Base-by-base conservation (phyloP, 768 basidiomycete genomes). In the Boletus pseudopeckii region DNA sequence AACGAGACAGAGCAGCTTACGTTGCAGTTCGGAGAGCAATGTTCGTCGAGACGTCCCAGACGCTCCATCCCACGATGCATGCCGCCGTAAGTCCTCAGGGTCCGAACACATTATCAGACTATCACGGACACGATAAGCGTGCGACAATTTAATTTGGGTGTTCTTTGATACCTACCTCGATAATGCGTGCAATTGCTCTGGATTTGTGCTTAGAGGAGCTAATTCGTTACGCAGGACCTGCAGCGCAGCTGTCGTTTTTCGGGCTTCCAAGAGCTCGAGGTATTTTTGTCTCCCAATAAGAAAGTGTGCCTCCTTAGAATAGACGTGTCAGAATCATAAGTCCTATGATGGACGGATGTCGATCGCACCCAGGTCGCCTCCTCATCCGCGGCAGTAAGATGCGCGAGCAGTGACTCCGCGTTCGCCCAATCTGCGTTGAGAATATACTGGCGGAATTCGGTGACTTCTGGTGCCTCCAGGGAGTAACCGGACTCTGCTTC, bases 281-380 rank as follows among this genome's bases (percentile, higher is more conserved):
- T 97, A 99, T 74, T 97, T 95, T 80, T 99, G 97, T 72, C 90
- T 87, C 55, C 85, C 86, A 59, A 99, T 90, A 56, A 95, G 75
- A 71, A 95, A 97, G 56, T 77, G 84, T 20, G 89, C 87, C 63
- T 89, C 85, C 88, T 96, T 56, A 50, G 56, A 61, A 54, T 56
- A 55, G 55, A 56, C 44, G 53, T 37, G 53, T 70, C 55, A 67
- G 63, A 55, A 48, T 41, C 36, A 58, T 51, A 40, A 55, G 28
- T 28, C 43, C 28, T 43, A 44, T 39, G 36, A 56, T 40, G 58
- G 43, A 48, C 39, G 26, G 24, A 71, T 78, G 64, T 71, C 47
- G 36, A 62, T 64, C 67, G 55, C 26, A 92, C 90, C 83, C 79
- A 82, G 57, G 89, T 74, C 47, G 79, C 79, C 55, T 90, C 84